Percentiles rank a stretch among this genome's conserved stretches.
Evolutionary conservation across 345 rosid genomes (phyloP).

Genomic region (Ceriops decandra): DNA sequence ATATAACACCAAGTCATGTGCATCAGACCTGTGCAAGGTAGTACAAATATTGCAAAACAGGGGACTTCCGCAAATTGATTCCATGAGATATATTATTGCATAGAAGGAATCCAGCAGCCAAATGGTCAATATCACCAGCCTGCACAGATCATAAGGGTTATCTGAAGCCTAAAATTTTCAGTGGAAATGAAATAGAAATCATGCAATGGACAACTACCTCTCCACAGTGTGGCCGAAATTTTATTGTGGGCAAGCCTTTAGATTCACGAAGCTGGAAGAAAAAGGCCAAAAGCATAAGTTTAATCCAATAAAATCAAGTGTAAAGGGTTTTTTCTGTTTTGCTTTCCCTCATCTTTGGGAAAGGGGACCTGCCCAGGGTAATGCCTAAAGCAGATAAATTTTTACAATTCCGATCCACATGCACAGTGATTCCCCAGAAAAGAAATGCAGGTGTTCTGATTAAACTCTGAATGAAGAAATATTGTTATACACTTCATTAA

Average conservation of each 20-base stretch:
- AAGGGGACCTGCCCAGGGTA: no score
- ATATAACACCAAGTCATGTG: slow-evolving; percentile 5
- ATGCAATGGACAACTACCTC: slow-evolving; percentile 35
- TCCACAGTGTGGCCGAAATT: slow-evolving; percentile 56
- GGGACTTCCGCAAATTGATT: slow-evolving; percentile 50
- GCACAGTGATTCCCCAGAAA: neutral
- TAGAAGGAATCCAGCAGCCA: slow-evolving; percentile 52
- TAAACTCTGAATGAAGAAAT: neutral
- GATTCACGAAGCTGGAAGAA: slow-evolving; percentile 51
- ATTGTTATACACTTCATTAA: neutral
- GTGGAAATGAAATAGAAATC: neutral
- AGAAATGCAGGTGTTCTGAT: neutral
- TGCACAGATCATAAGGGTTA: slow-evolving; percentile 18
- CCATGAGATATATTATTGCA: slow-evolving; percentile 52
- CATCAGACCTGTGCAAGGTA: slow-evolving; percentile 51
- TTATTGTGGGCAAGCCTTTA: slow-evolving; percentile 52
- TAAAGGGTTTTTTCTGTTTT: neutral
- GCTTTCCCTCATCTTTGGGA: neutral
- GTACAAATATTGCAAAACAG: slow-evolving; percentile 52
- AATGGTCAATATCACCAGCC: slow-evolving; percentile 58
- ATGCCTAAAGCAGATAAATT: neutral
- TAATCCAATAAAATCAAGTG: slow-evolving; percentile 5
- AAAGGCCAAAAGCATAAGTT: neutral
- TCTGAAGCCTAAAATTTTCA: slow-evolving; percentile 16
- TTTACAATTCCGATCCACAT: neutral